Evolutionary conservation across 495 filamentous ascomycete species (phyloP).

Genomic region (Talaromyces adpressus): DNA sequence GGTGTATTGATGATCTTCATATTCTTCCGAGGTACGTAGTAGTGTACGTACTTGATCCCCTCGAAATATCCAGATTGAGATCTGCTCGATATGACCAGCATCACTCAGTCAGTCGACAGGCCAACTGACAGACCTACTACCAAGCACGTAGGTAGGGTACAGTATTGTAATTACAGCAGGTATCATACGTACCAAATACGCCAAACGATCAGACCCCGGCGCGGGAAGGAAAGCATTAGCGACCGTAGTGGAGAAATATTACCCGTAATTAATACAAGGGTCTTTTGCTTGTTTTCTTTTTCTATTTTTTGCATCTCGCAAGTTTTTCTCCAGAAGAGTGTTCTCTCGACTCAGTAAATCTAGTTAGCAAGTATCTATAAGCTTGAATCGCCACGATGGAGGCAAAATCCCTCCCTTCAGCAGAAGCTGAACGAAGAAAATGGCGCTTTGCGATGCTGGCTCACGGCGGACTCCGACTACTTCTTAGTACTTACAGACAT

Average conservation of each 20-base stretch:
- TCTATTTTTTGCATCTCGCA: background rate
- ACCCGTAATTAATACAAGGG: background rate
- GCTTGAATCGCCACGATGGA: background rate
- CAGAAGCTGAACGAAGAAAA: background rate
- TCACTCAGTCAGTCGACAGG: background rate
- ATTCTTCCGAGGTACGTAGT: background rate
- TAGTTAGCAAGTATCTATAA: background rate
- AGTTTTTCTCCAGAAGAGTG: background rate
- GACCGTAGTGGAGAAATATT: slow-evolving; percentile 3
- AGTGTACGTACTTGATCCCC: background rate
- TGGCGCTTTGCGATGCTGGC: background rate
- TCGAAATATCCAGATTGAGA: background rate
- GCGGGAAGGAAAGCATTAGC: slow-evolving; percentile 4
- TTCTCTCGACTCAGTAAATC: background rate
- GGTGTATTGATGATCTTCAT: background rate
- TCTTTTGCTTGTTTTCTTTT: background rate
- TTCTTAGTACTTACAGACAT: background rate
- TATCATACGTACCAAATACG: background rate
- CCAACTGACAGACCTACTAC: background rate
- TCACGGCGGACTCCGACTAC: background rate
- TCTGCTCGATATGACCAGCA: no score
- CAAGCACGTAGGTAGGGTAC: no score
- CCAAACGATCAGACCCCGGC: background rate
- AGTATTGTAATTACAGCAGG: background rate
- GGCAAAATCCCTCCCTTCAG: background rate